phyloP scores from a whole-genome alignment of 78 protist species.

The Isochrysis galbana region DNA sequence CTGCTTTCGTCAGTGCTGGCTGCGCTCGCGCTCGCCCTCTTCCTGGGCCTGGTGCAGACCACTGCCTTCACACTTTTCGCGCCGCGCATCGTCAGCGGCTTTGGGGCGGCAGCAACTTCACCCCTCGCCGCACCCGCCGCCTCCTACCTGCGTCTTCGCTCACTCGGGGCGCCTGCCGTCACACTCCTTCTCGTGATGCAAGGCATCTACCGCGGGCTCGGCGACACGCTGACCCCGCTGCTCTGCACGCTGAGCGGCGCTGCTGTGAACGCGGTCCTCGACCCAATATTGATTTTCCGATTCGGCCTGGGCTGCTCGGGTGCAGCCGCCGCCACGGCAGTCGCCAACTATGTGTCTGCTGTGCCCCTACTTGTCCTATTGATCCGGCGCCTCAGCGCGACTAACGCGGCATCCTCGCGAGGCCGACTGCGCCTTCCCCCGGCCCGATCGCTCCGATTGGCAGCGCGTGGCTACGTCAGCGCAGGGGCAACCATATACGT shows the following conservation, averaged over 20 bases:
- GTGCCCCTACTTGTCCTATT: background rate
- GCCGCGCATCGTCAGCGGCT: background rate
- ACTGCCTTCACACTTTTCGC: background rate
- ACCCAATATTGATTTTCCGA: constrained; percentile 9
- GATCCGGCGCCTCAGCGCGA: background rate
- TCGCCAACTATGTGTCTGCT: background rate
- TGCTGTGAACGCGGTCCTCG: background rate
- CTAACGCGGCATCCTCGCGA: background rate
- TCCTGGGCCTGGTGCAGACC: constrained; percentile 6
- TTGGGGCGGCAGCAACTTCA: background rate
- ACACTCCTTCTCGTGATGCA: constrained; percentile 18
- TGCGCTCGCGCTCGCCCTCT: constrained; percentile 22
- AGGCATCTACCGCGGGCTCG: constrained; percentile 31
- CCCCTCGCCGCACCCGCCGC: background rate
- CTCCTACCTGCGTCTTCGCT: background rate
- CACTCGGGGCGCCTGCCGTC: constrained; percentile 32
- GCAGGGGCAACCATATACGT: background rate
- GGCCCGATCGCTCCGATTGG: background rate
- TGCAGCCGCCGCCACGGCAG: constrained; percentile 17
- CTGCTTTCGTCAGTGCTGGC: background rate
- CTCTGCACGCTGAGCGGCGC: constrained; percentile 2
- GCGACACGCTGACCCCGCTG: constrained; percentile 35
- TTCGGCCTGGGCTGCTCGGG: background rate
- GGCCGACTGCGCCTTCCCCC: background rate
- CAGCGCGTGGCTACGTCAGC: background rate